These are phyloP conservation scores for Haplosporangium sp. DNA, from an alignment of 371 early-diverging fungal genomes.

Conservation along the genomic window DNA sequence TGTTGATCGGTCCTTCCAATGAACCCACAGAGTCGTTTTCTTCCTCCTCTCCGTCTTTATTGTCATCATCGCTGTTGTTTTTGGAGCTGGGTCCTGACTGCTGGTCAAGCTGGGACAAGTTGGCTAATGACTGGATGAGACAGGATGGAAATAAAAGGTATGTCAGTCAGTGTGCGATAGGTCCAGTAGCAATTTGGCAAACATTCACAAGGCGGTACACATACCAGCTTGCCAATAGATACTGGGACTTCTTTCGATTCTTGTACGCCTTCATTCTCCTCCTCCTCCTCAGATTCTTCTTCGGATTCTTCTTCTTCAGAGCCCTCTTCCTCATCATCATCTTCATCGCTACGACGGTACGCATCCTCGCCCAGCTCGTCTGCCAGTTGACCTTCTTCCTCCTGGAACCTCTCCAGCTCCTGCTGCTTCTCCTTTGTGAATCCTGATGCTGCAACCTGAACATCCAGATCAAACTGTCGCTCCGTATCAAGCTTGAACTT, in stretches of 20 bases:
- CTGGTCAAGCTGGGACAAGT: slow-evolving; percentile 53
- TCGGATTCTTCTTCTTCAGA: slow-evolving; percentile 55
- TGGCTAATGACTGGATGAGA: slow-evolving; percentile 42
- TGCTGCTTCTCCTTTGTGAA: slow-evolving; percentile 92
- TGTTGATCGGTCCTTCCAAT: slow-evolving; percentile 59
- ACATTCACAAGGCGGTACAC: neutral
- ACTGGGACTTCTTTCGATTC: slow-evolving; percentile 26
- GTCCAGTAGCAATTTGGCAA: neutral
- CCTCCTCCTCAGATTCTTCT: slow-evolving; percentile 46
- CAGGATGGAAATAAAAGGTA: neutral
- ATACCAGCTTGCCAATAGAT: slow-evolving; percentile 32
- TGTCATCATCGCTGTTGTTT: slow-evolving; percentile 47
- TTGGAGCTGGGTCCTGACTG: slow-evolving; percentile 26
- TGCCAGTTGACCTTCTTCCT: slow-evolving; percentile 39
- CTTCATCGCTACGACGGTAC: slow-evolving; percentile 52
- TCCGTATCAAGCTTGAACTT: slow-evolving; percentile 86
- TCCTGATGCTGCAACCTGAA: slow-evolving; percentile 95
- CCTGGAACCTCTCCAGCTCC: slow-evolving; percentile 81
- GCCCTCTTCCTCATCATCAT: slow-evolving; percentile 47
- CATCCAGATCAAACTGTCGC: slow-evolving; percentile 91
- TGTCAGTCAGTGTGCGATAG: neutral
- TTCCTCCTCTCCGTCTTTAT: slow-evolving; percentile 53
- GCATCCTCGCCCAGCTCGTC: slow-evolving; percentile 62
- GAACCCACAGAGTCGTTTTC: slow-evolving; percentile 45
- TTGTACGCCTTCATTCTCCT: slow-evolving; percentile 1